Percentiles rank a stretch among this genome's conserved stretches.
Conservation (phyloP, 805 yeast species). For the Teunomyces gatunensis region DNA sequence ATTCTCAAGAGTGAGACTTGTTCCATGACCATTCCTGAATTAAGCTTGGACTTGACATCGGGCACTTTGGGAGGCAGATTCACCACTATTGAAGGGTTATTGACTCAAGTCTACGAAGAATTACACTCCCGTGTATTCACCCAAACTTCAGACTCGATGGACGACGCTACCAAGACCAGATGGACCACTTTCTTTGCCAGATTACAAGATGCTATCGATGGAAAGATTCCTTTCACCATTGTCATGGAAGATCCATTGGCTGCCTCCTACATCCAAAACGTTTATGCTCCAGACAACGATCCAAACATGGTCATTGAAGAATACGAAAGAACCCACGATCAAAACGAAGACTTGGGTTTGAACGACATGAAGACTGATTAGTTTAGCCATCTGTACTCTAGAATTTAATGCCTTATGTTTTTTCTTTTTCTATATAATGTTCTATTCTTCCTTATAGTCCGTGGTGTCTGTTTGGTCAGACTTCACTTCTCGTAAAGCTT, state of each 20-base stretch:
- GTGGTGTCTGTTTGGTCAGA: not conserved
- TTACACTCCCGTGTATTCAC: slow-evolving; percentile 80
- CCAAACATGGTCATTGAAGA: slow-evolving; percentile 94
- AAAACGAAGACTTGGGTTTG: slow-evolving; percentile 90
- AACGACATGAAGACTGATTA: slow-evolving; percentile 45
- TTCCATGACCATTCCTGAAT: slow-evolving; percentile 80
- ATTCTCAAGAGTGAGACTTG: slow-evolving; percentile 94
- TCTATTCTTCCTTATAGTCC: not conserved
- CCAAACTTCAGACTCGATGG: slow-evolving; percentile 91
- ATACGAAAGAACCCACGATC: slow-evolving; percentile 81
- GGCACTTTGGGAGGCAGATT: slow-evolving; percentile 98
- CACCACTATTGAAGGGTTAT: slow-evolving; percentile 92
- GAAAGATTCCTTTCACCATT: slow-evolving; percentile 78
- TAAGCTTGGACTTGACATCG: slow-evolving; percentile 84
- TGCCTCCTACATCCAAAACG: slow-evolving; percentile 92
- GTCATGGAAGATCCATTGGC: slow-evolving; percentile 94
- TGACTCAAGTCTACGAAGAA: slow-evolving; percentile 87
- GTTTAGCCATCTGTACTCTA: not conserved
- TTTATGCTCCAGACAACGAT: slow-evolving; percentile 97
- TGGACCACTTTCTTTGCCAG: slow-evolving; percentile 80
- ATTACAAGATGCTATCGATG: slow-evolving; percentile 75
- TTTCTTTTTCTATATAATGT: not conserved
- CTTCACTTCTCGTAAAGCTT: slow-evolving; percentile 21
- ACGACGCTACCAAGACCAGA: slow-evolving; percentile 64
- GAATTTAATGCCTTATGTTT: slow-evolving; percentile 2